Conservation (phyloP, 768 basidiomycete species). For the Amyloporia xantha region DNA sequence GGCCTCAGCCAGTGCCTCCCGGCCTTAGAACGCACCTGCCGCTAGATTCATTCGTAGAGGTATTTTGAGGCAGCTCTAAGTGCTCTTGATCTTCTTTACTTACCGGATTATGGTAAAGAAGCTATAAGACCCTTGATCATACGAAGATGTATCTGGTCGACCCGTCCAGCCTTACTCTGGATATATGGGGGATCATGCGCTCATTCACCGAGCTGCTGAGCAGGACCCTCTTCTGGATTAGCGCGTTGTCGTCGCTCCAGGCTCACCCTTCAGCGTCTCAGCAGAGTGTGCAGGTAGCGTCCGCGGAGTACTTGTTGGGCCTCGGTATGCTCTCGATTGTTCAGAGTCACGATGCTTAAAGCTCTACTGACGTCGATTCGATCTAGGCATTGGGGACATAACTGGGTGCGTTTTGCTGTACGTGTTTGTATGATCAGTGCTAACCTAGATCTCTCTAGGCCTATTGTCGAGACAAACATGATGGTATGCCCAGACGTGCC, state of each 20-base stretch:
- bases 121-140: too few species aligned
- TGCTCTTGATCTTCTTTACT: too few species aligned
- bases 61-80: too few species aligned
- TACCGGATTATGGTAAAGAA: too few species aligned
- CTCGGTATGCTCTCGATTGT: constrained; percentile 45
- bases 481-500: constrained; percentile 49
- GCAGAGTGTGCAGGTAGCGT: constrained; percentile 19
- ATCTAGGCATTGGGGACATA: constrained; percentile 60
- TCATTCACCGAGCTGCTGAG: constrained; percentile 13
- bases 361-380: not conserved
- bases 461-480: constrained; percentile 80
- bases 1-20: too few species aligned
- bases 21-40: too few species aligned
- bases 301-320: constrained; percentile 47
- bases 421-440: constrained; percentile 4
- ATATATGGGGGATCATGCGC: constrained; percentile 18
- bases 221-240: constrained; percentile 14
- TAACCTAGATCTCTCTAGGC: constrained; percentile 32
- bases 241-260: constrained; percentile 11
- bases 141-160: constrained; percentile 17
- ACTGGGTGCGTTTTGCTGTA: constrained; percentile 46
- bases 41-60: too few species aligned
- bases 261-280: not conserved
- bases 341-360: not conserved
- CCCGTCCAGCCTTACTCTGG: constrained; percentile 10